Percentiles rank a stretch among this genome's conserved stretches.
Evolutionary conservation across 164 flowering plant genomes (phyloP).

Genomic region (Platanus orientalis): DNA sequence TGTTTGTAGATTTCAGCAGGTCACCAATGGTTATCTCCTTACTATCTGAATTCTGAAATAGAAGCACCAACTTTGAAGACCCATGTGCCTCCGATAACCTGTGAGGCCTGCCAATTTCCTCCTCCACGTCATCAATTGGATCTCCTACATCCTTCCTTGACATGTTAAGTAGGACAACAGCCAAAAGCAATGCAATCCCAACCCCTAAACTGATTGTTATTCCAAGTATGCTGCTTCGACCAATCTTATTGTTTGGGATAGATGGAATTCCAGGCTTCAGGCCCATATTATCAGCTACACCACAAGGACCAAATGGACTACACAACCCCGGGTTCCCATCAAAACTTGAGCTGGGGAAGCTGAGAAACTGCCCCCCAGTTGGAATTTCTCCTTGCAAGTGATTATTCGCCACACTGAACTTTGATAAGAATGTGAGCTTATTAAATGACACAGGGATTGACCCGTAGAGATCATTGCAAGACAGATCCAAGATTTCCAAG

Average conservation of each 20-base stretch:
- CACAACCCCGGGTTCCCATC: conserved; percentile 79
- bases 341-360: conserved; percentile 73
- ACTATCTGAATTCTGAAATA: conserved; percentile 50
- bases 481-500: conserved; percentile 69
- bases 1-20: conserved; percentile 56
- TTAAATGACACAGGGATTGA: conserved; percentile 56
- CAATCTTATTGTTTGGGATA: conserved; percentile 25
- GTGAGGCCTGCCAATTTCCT: conserved; percentile 36
- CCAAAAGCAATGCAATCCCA: conserved; percentile 45
- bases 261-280: conserved; percentile 23
- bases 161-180: conserved; percentile 37
- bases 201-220: conserved; percentile 50
- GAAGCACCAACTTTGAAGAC: conserved; percentile 49
- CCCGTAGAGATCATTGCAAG: conserved; percentile 56
- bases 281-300: conserved; percentile 6
- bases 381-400: conserved; percentile 66
- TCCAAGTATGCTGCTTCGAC: conserved; percentile 39
- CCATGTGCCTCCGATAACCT: conserved; percentile 41
- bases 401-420: conserved; percentile 76
- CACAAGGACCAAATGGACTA: conserved; percentile 33
- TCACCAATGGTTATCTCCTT: conserved; percentile 61
- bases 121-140: conserved; percentile 36
- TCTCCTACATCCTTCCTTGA: conserved; percentile 33
- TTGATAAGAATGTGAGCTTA: conserved; percentile 69
- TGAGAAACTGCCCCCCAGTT: conserved; percentile 58